phyloP scores from a whole-genome alignment of 768 basidiomycete genomes.

The Serendipita indica region DNA sequence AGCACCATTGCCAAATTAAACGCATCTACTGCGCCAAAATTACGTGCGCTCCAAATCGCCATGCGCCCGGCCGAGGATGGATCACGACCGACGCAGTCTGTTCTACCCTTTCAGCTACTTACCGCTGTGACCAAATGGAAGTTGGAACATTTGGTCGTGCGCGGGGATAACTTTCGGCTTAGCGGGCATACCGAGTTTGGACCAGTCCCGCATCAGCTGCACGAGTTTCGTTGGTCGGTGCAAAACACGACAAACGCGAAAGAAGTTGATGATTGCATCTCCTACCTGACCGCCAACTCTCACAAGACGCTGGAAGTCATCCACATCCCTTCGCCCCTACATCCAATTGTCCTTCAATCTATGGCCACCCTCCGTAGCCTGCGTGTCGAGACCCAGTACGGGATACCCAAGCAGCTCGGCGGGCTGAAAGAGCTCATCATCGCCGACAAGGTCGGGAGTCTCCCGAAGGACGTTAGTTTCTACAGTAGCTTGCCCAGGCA shows the following conservation, averaged over 20 bases:
- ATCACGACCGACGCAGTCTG: background rate
- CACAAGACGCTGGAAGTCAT: background rate
- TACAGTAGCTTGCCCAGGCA: background rate
- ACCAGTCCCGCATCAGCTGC: background rate
- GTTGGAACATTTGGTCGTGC: background rate
- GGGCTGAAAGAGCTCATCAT: background rate
- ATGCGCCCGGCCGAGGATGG: background rate
- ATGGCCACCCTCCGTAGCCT: background rate
- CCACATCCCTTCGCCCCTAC: background rate
- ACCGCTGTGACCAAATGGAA: background rate
- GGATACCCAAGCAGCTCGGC: background rate
- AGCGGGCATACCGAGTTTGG: background rate
- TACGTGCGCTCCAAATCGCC: slow-evolving; percentile 4
- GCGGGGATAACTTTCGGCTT: background rate
- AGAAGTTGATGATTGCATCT: background rate
- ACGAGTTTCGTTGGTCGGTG: slow-evolving; percentile 4
- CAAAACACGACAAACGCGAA: background rate
- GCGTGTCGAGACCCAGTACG: background rate
- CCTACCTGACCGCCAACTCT: background rate
- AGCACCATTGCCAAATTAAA: background rate
- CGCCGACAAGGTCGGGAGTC: background rate
- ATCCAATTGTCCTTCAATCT: background rate
- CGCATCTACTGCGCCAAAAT: background rate
- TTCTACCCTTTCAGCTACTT: slow-evolving; percentile 1
- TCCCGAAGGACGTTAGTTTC: background rate